Base-by-base conservation (phyloP, 208 protist species). In the Blechomonas ayalai region DNA sequence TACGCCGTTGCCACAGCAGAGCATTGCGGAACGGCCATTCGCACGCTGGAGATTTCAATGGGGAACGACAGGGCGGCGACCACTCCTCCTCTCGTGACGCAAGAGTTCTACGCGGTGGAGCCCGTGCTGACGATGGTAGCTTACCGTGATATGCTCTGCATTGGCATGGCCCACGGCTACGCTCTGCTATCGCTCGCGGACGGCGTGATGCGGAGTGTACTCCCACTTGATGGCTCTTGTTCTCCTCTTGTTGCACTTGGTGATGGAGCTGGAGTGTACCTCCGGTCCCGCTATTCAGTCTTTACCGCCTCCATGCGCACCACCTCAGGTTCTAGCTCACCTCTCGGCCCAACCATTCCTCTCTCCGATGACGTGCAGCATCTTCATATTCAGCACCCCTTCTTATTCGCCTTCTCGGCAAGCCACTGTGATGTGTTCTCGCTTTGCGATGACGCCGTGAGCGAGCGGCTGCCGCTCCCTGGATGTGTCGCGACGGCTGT, bases 371-470 rank as follows among this genome's bases (percentile, higher is more conserved):
- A 71, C 31, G 31, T 27, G 0, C 43, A 42, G 25, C 51, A 19
- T 42, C 39, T 65, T n/a, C n/a, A n/a, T n/a, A n/a, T n/a, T n/a
- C n/a, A n/a, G n/a, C n/a, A 83, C 29, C 76, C 76, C 6, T 77
- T 77, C 55, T 54, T 90, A 13, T 76, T 90, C 44, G 66, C 65
- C 32, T 90, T 90, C 56, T 75, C 72, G 7, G 47, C 61, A 24
- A 16, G 59, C 15, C 60, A 82, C 52, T 90, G 81, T 48, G 73
- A 85, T 54, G 76, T 85, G 13, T 62, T 69, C 26, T 77, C 66
- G 6, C 37, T 78, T 10, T 65, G 76, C 45, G 66, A 81, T 18
- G 61, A 73, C 43, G 59, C 58, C 42, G 40, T 67, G 26, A 52
- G 56, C 1, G 72, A 82, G 50, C 65, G 81, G 6, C 36, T 90